Evolutionary conservation across 768 basidiomycete genomes (phyloP).

Genomic region (Russula sp.): DNA sequence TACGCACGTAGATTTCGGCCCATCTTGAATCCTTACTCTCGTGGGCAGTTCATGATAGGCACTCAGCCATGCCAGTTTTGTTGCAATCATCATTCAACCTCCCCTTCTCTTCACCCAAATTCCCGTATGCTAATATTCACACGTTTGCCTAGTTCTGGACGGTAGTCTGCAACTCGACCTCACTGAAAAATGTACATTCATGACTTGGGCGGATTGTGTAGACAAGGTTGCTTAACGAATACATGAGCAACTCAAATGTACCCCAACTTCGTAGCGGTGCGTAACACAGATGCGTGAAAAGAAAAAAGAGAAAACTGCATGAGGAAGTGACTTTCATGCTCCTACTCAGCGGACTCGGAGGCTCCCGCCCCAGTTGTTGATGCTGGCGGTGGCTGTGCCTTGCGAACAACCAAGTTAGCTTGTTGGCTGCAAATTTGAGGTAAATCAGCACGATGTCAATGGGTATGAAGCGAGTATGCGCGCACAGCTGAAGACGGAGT

Average conservation of each 20-base stretch:
- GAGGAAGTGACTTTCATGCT: background rate
- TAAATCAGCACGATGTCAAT: background rate
- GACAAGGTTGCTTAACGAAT: slow-evolving; percentile 1
- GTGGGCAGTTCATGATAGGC: background rate
- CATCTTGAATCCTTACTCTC: background rate
- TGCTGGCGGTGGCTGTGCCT: slow-evolving; percentile 40
- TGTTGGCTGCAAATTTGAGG: slow-evolving; percentile 51
- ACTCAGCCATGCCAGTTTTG: slow-evolving; percentile 10
- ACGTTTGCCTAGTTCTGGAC: background rate
- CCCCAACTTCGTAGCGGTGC: slow-evolving; percentile 8
- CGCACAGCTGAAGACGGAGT: slow-evolving; percentile 79
- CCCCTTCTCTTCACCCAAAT: no score
- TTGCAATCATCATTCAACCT: background rate
- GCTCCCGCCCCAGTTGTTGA: background rate
- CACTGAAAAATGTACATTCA: slow-evolving; percentile 4
- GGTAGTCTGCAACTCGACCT: background rate
- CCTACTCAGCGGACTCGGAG: slow-evolving; percentile 11
- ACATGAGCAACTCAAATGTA: slow-evolving; percentile 1
- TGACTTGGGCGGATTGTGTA: slow-evolving; percentile 5
- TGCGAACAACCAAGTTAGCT: slow-evolving; percentile 63
- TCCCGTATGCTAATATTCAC: background rate
- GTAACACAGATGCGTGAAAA: background rate
- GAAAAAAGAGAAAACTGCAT: background rate
- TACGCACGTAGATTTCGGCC: slow-evolving; percentile 46
- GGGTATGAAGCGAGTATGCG: slow-evolving; percentile 15